Conservation (phyloP, 768 basidiomycete species). For the Scleroderma bovista region DNA sequence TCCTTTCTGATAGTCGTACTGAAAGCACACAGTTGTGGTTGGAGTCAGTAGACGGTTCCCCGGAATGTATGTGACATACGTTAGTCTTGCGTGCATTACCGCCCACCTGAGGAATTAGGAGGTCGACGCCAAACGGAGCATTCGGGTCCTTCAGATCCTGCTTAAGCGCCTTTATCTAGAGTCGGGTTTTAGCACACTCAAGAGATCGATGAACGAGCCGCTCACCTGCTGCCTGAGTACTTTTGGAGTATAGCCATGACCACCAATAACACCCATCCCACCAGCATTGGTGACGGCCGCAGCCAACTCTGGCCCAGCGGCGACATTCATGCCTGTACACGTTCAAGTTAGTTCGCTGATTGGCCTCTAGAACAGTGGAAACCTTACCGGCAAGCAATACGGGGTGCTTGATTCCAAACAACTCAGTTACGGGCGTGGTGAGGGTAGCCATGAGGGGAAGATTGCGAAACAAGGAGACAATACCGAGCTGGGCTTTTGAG, state of each 20-base stretch:
- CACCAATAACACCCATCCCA: constrained; percentile 89
- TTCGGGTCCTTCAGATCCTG: constrained; percentile 65
- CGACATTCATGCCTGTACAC: constrained; percentile 54
- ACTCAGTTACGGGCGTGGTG: constrained; percentile 79
- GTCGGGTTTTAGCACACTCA: constrained; percentile 6
- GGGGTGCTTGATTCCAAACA: constrained; percentile 87
- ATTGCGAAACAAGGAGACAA: background rate
- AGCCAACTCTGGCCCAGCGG: constrained; percentile 76
- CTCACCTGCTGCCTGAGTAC: constrained; percentile 71
- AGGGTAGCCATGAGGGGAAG: constrained; percentile 44
- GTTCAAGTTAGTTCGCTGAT: too few relatives aligned
- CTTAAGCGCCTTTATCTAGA: constrained; percentile 70
- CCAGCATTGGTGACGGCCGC: constrained; percentile 94
- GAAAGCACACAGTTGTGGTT: background rate
- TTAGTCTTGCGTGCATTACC: constrained; percentile 89
- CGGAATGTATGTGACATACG: constrained; percentile 34
- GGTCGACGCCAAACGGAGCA: constrained; percentile 86
- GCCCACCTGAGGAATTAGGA: constrained; percentile 83
- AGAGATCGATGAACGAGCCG: constrained; percentile 1
- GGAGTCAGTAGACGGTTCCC: background rate
- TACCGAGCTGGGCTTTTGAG: background rate
- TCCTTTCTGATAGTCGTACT: constrained; percentile 90
- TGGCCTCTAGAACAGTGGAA: constrained; percentile 21
- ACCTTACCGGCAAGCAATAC: constrained; percentile 72
- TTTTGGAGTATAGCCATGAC: constrained; percentile 81